These are phyloP conservation scores for Volutella citrinella DNA, from an alignment of 2,329 filamentous ascomycete genomes.

Conservation along the genomic window DNA sequence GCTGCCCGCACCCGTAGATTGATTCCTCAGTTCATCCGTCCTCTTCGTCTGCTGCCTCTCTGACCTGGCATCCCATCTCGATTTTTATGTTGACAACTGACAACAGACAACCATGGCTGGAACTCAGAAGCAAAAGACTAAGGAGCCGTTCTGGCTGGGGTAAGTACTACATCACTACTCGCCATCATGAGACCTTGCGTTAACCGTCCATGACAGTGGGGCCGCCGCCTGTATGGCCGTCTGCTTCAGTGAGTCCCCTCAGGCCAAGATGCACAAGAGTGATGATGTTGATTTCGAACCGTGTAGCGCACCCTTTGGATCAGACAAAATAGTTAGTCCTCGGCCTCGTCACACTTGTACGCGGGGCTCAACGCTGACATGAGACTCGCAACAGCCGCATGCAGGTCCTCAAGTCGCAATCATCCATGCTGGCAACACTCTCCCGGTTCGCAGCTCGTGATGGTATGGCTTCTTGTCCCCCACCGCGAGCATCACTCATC, in stretches of 20 bases:
- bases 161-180: slow-evolving; percentile 18
- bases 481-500: not conserved
- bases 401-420: slow-evolving; percentile 40
- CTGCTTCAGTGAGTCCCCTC: slow-evolving; percentile 40
- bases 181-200: not conserved
- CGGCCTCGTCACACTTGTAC: not conserved
- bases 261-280: rapidly evolving
- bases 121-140: slow-evolving; percentile 18
- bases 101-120: too few species aligned
- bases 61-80: too few species aligned
- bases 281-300: not conserved
- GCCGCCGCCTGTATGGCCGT: slow-evolving; percentile 44
- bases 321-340: slow-evolving; percentile 41
- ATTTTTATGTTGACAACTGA: too few species aligned
- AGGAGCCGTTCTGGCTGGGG: slow-evolving; percentile 45
- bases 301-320: slow-evolving; percentile 40
- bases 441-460: slow-evolving; percentile 37
- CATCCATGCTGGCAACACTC: slow-evolving; percentile 38
- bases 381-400: slow-evolving; percentile 42
- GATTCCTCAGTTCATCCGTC: too few species aligned
- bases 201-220: slow-evolving; percentile 28
- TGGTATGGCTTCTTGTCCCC: too few species aligned
- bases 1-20: too few species aligned
- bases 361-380: too few species aligned
- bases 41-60: too few species aligned